Evolutionary conservation across 1,139 yeast genomes (phyloP).

Genomic region (Kazachstania sp.): DNA sequence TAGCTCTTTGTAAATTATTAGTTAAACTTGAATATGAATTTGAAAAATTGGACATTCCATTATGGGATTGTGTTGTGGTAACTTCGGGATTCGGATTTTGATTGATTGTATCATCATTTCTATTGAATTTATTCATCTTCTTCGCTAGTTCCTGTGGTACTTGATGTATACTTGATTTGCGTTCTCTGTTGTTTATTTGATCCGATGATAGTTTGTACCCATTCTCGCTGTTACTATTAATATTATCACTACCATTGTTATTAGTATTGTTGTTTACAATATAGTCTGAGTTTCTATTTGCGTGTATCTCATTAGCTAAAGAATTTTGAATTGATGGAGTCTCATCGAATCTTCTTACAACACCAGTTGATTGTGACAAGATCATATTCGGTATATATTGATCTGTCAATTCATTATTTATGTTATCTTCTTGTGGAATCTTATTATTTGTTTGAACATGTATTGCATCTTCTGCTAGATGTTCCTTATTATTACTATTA

Average conservation of each 20-base stretch:
- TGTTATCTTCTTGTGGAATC: neutral
- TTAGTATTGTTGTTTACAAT: neutral
- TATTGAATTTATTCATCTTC: neutral
- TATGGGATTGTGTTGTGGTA: neutral
- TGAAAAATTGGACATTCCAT: slow-evolving; percentile 15
- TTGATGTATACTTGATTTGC: neutral
- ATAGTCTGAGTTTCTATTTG: neutral
- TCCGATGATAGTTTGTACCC: neutral
- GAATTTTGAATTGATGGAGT: slow-evolving; percentile 30
- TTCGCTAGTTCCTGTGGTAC: neutral
- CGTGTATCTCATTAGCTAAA: slow-evolving; percentile 12
- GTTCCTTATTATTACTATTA: neutral
- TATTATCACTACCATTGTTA: neutral
- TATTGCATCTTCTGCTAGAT: neutral
- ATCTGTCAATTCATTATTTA: slow-evolving; percentile 11
- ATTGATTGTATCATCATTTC: neutral
- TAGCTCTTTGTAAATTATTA: slow-evolving; percentile 21
- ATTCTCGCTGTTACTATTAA: too few species aligned
- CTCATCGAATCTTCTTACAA: slow-evolving; percentile 35
- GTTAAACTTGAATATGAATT: slow-evolving; percentile 29
- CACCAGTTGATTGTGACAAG: slow-evolving; percentile 44
- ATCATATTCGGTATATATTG: slow-evolving; percentile 36
- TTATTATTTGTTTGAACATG: neutral
- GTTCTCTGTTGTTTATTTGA: neutral
- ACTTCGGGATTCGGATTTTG: neutral